A percentile compares a stretch with the other conserved stretches of the same genome.
These are phyloP conservation scores for Hydnomerulius pinastri DNA, from an alignment of 768 basidiomycete genomes.

Conservation along the genomic window DNA sequence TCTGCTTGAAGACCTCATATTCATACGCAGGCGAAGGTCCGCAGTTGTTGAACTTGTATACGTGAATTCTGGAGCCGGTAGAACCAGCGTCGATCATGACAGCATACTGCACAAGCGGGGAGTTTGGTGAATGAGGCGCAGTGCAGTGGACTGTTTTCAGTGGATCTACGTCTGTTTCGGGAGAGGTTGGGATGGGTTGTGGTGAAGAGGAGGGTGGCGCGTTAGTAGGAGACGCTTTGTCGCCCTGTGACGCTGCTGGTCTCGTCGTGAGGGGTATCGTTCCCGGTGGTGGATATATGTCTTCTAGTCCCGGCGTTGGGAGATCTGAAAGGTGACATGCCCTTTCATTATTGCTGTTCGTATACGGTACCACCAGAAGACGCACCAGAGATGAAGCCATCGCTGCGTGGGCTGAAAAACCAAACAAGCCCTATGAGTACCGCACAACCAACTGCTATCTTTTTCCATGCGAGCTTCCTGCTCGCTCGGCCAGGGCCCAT, in stretches of 20 bases:
- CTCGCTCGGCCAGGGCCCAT: constrained; percentile 48
- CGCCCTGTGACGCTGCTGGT: neutral
- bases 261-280: constrained; percentile 14
- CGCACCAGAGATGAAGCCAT: constrained; percentile 21
- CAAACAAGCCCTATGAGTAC: constrained; percentile 63
- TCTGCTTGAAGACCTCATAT: constrained; percentile 90
- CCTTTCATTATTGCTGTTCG: constrained; percentile 11
- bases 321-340: constrained; percentile 8
- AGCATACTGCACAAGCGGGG: constrained; percentile 82
- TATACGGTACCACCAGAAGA: constrained; percentile 25
- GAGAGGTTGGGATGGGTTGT: constrained; percentile 47
- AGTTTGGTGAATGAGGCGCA: constrained; percentile 45
- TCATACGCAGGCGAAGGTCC: constrained; percentile 74
- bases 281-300: constrained; percentile 22
- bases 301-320: constrained; percentile 19
- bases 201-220: constrained; percentile 6
- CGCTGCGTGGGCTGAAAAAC: constrained; percentile 56
- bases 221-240: neutral
- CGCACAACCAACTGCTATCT: constrained; percentile 59
- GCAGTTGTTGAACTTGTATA: constrained; percentile 98
- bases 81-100: constrained; percentile 99
- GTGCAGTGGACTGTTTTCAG: constrained; percentile 74
- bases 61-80: constrained; percentile 94
- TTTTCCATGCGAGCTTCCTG: constrained; percentile 58
- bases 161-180: constrained; percentile 74